These are phyloP conservation scores for Rhododendron henanense DNA, from an alignment of 148 eudicot genomes.

Conservation along the genomic window DNA sequence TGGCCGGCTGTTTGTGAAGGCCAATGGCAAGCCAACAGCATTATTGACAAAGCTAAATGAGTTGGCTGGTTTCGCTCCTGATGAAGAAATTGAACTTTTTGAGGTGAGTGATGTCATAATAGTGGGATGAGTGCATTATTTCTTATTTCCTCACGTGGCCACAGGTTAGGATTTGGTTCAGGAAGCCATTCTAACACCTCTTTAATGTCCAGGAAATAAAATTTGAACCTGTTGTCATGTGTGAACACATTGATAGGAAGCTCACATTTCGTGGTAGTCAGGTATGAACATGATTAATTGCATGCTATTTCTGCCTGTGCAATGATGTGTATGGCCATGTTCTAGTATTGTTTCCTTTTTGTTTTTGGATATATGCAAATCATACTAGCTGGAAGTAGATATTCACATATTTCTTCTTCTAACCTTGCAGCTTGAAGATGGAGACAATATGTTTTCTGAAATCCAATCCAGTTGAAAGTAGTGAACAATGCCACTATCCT, in stretches of 20 bases:
- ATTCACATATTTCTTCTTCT: no score
- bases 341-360: background rate
- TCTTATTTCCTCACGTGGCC: conserved; percentile 2
- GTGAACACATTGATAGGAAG: no score
- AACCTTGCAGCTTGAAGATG: no score
- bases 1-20: no score
- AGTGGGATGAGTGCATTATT: background rate
- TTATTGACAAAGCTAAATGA: no score
- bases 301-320: background rate
- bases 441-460: no score
- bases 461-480: no score
- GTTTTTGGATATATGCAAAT: background rate
- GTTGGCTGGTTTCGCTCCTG: no score
- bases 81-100: conserved; percentile 25
- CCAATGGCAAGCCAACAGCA: no score
- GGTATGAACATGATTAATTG: conserved; percentile 35
- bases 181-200: conserved; percentile 1
- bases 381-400: background rate
- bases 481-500: no score
- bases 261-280: conserved; percentile 35
- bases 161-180: background rate
- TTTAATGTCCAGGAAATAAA: conserved; percentile 66
- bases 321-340: background rate
- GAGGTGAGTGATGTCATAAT: conserved; percentile 46
- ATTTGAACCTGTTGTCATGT: conserved; percentile 81